phyloP scores from a whole-genome alignment of 495 filamentous ascomycete species.

The Pyrenopolyporus hunteri region DNA sequence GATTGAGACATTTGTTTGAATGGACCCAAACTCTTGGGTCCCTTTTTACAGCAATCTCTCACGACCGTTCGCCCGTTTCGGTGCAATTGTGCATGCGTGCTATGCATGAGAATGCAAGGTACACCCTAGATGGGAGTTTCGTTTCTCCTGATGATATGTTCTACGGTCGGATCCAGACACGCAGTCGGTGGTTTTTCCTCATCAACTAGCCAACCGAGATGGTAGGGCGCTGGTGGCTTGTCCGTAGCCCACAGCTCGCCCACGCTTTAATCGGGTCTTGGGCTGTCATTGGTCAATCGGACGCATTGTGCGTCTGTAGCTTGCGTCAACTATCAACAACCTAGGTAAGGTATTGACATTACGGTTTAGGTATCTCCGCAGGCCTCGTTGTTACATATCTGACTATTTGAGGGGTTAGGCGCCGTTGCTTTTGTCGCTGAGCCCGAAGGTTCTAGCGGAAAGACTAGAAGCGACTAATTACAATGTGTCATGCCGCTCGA shows the following conservation, averaged over 20 bases:
- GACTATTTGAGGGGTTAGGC: too few species aligned
- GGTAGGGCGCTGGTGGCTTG: conserved; percentile 13
- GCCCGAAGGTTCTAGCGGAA: too few species aligned
- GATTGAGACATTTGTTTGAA: conserved; percentile 24
- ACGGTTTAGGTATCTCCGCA: background rate
- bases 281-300: conserved; percentile 20
- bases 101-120: conserved; percentile 13
- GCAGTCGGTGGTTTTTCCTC: conserved; percentile 6
- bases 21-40: conserved; percentile 33
- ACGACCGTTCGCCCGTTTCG: conserved; percentile 2
- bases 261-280: too few species aligned
- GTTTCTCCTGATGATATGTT: conserved; percentile 13
- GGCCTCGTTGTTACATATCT: too few species aligned
- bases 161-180: background rate
- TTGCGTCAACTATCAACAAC: background rate
- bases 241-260: conserved; percentile 1
- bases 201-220: conserved; percentile 12
- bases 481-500: too few species aligned
- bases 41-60: background rate
- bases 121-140: conserved; percentile 4
- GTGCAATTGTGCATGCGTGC: conserved; percentile 1
- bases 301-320: conserved; percentile 8
- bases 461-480: too few species aligned
- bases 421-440: too few species aligned
- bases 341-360: background rate